Base-by-base conservation (phyloP, 352 stramenopile species). In the Pythium chondricola region DNA sequence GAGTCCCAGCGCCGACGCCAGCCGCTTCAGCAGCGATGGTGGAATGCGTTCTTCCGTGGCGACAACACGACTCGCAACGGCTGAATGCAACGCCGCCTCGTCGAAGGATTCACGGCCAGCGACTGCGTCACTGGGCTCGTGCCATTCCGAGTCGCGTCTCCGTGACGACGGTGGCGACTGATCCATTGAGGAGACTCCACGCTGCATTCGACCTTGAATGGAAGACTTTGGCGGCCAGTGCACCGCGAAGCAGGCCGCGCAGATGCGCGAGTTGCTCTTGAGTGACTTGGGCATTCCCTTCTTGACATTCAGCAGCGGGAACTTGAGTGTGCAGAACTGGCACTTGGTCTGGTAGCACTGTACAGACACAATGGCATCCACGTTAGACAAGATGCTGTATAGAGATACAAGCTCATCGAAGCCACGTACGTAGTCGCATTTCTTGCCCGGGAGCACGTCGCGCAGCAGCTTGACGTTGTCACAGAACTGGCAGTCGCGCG, bases 311-410 rank as follows among this genome's bases (percentile, higher is more conserved):
- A 83, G 29, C 30, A 83, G 51, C 32, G 71, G 71, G 33, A 83
- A 73, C 51, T 70, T 74, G 49, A 83, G 66, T 22, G 71, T 83
- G 45, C 71, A 83, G 51, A 83, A 83, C 57, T 80, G 68, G 44
- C 71, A 83, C 43, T 73, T 71, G 60, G 58, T 74, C 49, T 71
- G 51, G 20, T 60, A 65, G 42, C 71, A 83, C 66, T 80, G 35
- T 10, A 14, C 51, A 3, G n/a, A n/a, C 9, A 43, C 17, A 8
- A 22, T 17, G 50, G 17, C 13, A 52, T 21, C 3, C 38, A 50
- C 7, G 16, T 35, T 27, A 9, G n/a, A 49, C 37, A 42, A 31
- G 26, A 26, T 13, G 10, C n/a, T 18, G 37, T 16, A 30, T 6
- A 18, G 27, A 18, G 41, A 11, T 22, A 24, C 5, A 39, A 42